Base-by-base conservation (phyloP, 345 rosid genomes). In the Limnanthes douglasii region DNA sequence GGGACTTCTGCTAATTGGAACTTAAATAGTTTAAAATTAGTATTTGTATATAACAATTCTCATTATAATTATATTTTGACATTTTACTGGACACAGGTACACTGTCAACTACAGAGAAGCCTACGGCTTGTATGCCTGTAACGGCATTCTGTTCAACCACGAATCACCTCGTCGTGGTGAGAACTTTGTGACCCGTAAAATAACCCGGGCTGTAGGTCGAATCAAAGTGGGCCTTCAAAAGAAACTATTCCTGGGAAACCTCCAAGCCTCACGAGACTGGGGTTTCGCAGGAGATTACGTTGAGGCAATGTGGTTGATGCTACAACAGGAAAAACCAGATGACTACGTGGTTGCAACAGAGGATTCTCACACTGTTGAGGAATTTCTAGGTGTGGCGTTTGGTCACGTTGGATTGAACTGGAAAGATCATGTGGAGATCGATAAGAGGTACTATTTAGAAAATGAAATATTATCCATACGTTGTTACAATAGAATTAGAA, bases 301-400 rank as follows among this genome's bases (percentile, higher is more conserved):
- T 19, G 94, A 88, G 60, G 97, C 97, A n/a, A 83, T 88, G 97
- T 88, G 95, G 95, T 18, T 88, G 81, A 88, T 88, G 97, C 39
- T 88, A 49, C 97, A 88, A 63, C 93, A 83, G 31, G 95, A 79
- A 58, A 72, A 76, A 62, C 75, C 95, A 0, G 93, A 79, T 8
- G 97, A 88, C 47, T 88, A 83, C 38, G 97, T 88, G 33, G 95
- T 83, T 8, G 97, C 95, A 1, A 88, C 95, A 4, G 95, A 83
- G 78, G 90, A 83, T 20, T 66, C 92, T 8, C 97, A 83, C 25
- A 67, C 90, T 1, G 95, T 83, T 41, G 77, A 88, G 62, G 94
- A 88, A 60, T 88, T 88, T 55, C 53, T 88, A 43, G 72, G 76
- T 25, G 90, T 68, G 35, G 78, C 96, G 0, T 85, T 85, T 41